Base-by-base conservation (phyloP, 2,329 filamentous ascomycete genomes). In the Xylariomycetidae sp. region DNA sequence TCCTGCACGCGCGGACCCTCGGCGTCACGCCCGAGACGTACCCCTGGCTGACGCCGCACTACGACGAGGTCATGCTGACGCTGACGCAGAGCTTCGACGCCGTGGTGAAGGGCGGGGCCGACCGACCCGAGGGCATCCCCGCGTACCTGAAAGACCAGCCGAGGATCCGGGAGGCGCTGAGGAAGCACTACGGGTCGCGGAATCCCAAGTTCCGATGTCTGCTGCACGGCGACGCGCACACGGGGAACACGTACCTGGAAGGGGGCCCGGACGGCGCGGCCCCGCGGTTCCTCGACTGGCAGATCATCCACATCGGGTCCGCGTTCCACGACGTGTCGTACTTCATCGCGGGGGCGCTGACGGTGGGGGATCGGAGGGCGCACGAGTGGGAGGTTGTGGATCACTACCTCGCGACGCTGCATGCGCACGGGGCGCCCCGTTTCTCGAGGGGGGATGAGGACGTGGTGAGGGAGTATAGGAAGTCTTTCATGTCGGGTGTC, bases 271-370 rank as follows among this genome's bases (percentile, higher is more conserved):
- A 44, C 9, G 50, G 44, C 4, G 41, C 45, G 13, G 35, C 34
- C 8, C 51, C 53, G 16, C 47, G 51, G 10, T 63, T 62, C 43
- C 48, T 63, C 15, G 59, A 62, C 45, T 63, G 55, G 53, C 58
- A 62, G 42, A 49, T 51, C 30, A 50, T 59, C 13, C 53, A 59
- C 38, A 50, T 57, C 33, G 56, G 57, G 18, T 57, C 54, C 3
- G 49, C 50, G 7, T 59, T 64, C 38, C 59, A 62, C 37, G 60
- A 64, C 33, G 39, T 63, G 12, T 44, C 53, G 1, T 63, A 62
- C 41, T 59, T 56, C 38, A 38, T 62, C 23, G 50, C 38, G 4
- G 51, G 56, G 18, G 50, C 56, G 6, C 42, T 63, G 9, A 50
- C 42, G 18, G 27, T 59, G 20, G 53, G 58, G 37, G 56, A 61